phyloP scores from a whole-genome alignment of 148 eudicot species.

The Suaeda aralocaspica region DNA sequence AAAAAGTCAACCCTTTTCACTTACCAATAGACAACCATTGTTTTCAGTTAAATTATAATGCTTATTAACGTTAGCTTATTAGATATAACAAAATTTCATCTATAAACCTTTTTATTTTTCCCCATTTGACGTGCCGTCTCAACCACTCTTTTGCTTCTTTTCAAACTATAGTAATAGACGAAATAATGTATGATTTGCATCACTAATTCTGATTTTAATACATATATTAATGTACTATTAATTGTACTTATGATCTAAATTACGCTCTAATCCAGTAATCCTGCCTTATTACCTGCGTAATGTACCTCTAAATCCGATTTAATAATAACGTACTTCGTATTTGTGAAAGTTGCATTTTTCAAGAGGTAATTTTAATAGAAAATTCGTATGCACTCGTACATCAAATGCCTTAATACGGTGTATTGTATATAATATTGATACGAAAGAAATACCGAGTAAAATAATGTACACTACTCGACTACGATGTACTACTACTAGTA shows the following conservation, averaged over 20 bases:
- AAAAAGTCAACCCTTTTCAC: slow-evolving; percentile 32
- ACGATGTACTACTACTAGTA: too few species aligned
- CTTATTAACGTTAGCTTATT: slow-evolving; percentile 1
- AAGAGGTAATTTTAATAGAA: background rate
- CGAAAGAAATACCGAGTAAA: too few species aligned
- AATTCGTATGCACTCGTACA: background rate
- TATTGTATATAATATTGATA: slow-evolving; percentile 1
- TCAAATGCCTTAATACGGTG: background rate
- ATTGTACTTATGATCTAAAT: background rate
- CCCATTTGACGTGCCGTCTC: slow-evolving; percentile 35
- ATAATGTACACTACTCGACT: too few species aligned
- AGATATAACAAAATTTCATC: slow-evolving; percentile 20
- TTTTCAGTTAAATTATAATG: background rate
- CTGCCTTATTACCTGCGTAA: slow-evolving; percentile 4
- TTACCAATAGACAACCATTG: slow-evolving; percentile 16
- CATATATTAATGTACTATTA: background rate
- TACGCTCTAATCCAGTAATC: background rate
- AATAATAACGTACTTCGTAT: background rate
- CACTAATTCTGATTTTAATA: background rate
- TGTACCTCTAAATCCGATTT: too few species aligned
- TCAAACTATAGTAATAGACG: slow-evolving; percentile 8
- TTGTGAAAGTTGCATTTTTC: background rate
- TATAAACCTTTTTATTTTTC: slow-evolving; percentile 12
- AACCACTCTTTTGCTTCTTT: slow-evolving; percentile 29
- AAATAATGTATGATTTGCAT: background rate